Percentiles rank a stretch among this genome's conserved stretches.
Conservation (phyloP, 306 rosid species). For the Quillaja saponaria region DNA sequence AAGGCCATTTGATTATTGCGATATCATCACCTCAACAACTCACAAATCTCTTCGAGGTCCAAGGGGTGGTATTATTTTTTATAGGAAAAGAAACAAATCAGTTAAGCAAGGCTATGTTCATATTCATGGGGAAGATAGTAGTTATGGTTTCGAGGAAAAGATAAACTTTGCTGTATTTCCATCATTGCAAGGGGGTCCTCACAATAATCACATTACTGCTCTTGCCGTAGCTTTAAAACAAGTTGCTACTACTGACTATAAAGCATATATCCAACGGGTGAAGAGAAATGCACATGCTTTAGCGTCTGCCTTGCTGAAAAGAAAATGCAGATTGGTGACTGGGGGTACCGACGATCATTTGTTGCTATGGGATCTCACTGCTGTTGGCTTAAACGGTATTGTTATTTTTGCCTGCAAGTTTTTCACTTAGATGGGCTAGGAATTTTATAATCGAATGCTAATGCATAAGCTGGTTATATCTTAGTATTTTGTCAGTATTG, state of each 20-base stretch:
- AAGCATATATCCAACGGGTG: constrained; percentile 72
- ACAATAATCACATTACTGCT: constrained; percentile 84
- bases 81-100: constrained; percentile 62
- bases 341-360: constrained; percentile 89
- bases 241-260: constrained; percentile 75
- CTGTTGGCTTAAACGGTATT: constrained; percentile 68
- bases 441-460: constrained; percentile 1
- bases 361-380: constrained; percentile 83
- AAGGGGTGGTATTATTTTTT: constrained; percentile 83
- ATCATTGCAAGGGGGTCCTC: constrained; percentile 89
- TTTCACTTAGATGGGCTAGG: background rate
- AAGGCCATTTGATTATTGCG: constrained; percentile 76
- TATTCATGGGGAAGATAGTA: constrained; percentile 48
- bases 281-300: constrained; percentile 86
- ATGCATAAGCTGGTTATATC: background rate
- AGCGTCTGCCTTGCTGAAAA: constrained; percentile 68
- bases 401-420: constrained; percentile 8
- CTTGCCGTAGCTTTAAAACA: constrained; percentile 82
- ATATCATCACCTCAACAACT: constrained; percentile 80
- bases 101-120: constrained; percentile 54
- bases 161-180: constrained; percentile 77
- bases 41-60: constrained; percentile 93
- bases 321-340: constrained; percentile 83
- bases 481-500: background rate
- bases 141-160: constrained; percentile 74